These are phyloP conservation scores for Arthroderma sp. DNA, from an alignment of 2,329 filamentous ascomycete species.

Conservation along the genomic window DNA sequence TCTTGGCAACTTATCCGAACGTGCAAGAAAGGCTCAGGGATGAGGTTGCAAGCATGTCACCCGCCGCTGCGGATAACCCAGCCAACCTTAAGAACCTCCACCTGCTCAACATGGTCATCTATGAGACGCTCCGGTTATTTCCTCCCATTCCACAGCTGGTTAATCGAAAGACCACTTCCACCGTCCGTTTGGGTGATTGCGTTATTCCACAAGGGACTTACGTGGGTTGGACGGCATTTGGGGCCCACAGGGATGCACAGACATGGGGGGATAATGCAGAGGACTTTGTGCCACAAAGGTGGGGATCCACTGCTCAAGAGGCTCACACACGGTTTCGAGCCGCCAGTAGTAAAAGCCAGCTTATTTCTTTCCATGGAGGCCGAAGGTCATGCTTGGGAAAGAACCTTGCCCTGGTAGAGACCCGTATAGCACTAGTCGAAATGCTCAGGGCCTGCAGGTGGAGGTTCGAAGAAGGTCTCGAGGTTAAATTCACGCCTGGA, in stretches of 20 bases:
- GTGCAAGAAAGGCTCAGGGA: conserved; percentile 20
- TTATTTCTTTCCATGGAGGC: conserved; percentile 21
- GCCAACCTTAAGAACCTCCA: conserved; percentile 24
- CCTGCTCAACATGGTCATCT: conserved; percentile 32
- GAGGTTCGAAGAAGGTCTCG: too few species aligned
- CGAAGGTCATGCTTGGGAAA: conserved; percentile 19
- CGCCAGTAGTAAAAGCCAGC: conserved; percentile 16
- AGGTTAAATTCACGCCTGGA: too few species aligned
- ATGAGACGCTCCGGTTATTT: conserved; percentile 36
- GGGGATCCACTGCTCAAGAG: conserved; percentile 21
- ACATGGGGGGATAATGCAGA: conserved; percentile 21
- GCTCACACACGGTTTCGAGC: conserved; percentile 17
- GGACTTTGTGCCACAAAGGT: conserved; percentile 25
- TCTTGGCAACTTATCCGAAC: conserved; percentile 23
- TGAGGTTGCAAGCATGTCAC: conserved; percentile 16
- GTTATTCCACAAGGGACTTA: conserved; percentile 25
- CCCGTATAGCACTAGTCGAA: too few species aligned
- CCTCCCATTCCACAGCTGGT: conserved; percentile 39
- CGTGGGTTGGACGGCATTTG: conserved; percentile 30
- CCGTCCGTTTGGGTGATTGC: conserved; percentile 17
- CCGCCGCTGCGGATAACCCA: conserved; percentile 13
- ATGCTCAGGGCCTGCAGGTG: too few species aligned
- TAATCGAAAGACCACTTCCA: conserved; percentile 28
- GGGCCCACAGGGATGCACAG: conserved; percentile 24
- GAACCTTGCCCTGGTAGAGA: conserved; percentile 15